These are phyloP conservation scores for Flaveria bidentis DNA, from an alignment of 129 eudicot species.

Conservation along the genomic window DNA sequence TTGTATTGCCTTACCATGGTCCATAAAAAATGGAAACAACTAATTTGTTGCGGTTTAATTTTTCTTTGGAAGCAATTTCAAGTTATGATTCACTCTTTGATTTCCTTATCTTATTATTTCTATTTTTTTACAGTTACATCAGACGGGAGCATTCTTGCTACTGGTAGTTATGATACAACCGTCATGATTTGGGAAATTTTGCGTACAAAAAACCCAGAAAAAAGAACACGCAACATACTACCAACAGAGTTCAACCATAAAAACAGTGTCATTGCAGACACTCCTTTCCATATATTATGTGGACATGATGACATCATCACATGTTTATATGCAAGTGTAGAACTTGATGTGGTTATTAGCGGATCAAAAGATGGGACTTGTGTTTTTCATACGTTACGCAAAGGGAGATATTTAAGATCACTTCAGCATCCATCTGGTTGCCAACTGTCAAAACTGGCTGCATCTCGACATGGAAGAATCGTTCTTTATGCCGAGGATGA, in stretches of 20 bases:
- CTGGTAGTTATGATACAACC: constrained; percentile 98
- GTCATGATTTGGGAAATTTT: constrained; percentile 94
- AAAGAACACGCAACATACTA: constrained; percentile 53
- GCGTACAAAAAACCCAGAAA: constrained; percentile 59
- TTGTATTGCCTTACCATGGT: background rate
- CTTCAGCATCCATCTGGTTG: constrained; percentile 82
- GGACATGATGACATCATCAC: constrained; percentile 97
- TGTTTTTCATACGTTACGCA: constrained; percentile 77
- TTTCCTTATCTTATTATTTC: background rate
- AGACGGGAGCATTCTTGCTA: constrained; percentile 90
- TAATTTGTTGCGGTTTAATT: background rate
- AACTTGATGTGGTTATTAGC: constrained; percentile 92
- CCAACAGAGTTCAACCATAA: constrained; percentile 60
- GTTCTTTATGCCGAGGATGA: constrained; percentile 87
- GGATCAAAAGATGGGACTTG: constrained; percentile 99
- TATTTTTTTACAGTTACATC: constrained; percentile 66
- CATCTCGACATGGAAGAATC: constrained; percentile 72
- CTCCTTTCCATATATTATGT: constrained; percentile 89
- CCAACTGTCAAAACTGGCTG: constrained; percentile 76
- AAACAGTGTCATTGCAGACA: constrained; percentile 65
- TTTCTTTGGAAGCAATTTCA: background rate
- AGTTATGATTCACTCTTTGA: background rate
- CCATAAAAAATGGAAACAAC: background rate
- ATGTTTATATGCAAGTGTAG: constrained; percentile 73
- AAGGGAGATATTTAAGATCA: constrained; percentile 85